A percentile compares a stretch with the other conserved stretches of the same genome.
These are phyloP conservation scores for Orbilia blumenaviensis DNA, from an alignment of 2,329 filamentous ascomycete genomes.

Conservation along the genomic window DNA sequence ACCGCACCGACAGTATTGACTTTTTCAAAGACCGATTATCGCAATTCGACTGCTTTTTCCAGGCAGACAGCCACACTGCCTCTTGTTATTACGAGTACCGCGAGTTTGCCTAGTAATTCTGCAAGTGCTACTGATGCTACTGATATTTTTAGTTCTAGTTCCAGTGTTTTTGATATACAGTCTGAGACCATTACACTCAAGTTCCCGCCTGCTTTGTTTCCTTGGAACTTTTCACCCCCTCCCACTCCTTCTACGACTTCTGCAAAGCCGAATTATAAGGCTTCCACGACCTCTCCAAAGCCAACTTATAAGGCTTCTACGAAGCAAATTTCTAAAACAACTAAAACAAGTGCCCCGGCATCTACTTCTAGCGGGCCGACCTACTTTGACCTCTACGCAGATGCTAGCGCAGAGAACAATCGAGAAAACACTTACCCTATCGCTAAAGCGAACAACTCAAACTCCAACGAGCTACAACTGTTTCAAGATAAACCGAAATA, in stretches of 20 bases:
- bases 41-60: conserved; percentile 42
- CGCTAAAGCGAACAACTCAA: conserved; percentile 15
- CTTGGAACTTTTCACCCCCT: conserved; percentile 15
- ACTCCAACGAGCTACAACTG: conserved; percentile 19
- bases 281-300: too few relatives aligned
- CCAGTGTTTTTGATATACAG: conserved; percentile 3
- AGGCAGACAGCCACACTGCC: conserved; percentile 31
- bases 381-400: conserved; percentile 34
- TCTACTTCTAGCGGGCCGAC: background rate
- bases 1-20: conserved; percentile 46
- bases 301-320: too few relatives aligned
- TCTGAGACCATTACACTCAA: conserved; percentile 3
- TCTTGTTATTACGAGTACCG: conserved; percentile 27
- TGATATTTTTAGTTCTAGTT: conserved; percentile 24
- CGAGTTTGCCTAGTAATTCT: conserved; percentile 22
- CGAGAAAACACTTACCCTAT: conserved; percentile 27
- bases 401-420: conserved; percentile 3
- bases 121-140: conserved; percentile 29
- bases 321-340: conserved; percentile 9
- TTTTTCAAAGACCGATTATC: conserved; percentile 40
- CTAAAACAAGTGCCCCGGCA: background rate
- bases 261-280: too few relatives aligned
- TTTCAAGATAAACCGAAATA: background rate
- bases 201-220: conserved; percentile 40
- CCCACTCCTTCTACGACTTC: background rate